These are phyloP conservation scores for Beta corolliflora DNA, from an alignment of 179 eudicot species.

Conservation along the genomic window DNA sequence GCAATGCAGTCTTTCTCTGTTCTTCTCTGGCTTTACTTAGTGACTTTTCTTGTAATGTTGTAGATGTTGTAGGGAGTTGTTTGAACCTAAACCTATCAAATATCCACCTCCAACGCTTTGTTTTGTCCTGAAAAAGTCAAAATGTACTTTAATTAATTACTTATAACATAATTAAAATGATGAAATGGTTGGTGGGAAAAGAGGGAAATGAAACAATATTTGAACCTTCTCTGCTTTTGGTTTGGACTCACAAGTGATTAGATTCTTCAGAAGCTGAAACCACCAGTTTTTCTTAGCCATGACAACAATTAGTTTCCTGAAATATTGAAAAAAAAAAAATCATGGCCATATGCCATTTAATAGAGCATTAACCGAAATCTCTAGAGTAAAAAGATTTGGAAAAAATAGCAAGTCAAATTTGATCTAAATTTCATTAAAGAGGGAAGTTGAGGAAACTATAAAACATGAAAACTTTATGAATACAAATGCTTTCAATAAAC, in stretches of 20 bases:
- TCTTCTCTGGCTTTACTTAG: constrained; percentile 63
- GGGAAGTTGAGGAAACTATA: not conserved
- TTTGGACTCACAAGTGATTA: constrained; percentile 59
- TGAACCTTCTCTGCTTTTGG: constrained; percentile 55
- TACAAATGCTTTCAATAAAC: not conserved
- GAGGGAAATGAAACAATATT: not conserved
- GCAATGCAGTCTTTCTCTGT: constrained; percentile 68
- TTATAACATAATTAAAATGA: not conserved
- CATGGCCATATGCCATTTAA: not conserved
- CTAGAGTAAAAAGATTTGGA: not conserved
- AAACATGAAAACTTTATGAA: not conserved
- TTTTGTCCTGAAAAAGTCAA: constrained; percentile 28
- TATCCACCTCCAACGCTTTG: constrained; percentile 53
- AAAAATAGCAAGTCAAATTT: not conserved
- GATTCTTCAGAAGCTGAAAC: constrained; percentile 61
- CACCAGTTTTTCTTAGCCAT: constrained; percentile 75
- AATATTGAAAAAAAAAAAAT: not conserved
- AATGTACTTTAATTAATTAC: not conserved
- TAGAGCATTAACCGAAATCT: not conserved
- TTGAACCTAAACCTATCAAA: constrained; percentile 39
- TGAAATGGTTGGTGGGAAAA: not conserved
- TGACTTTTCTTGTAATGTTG: constrained; percentile 37
- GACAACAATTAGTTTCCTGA: constrained; percentile 22
- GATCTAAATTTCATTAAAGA: constrained; percentile 10
- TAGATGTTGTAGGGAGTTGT: constrained; percentile 36